Evolutionary conservation across 1,284 basidiomycete species (phyloP).

Genomic region (Phellinidium pouzarii): DNA sequence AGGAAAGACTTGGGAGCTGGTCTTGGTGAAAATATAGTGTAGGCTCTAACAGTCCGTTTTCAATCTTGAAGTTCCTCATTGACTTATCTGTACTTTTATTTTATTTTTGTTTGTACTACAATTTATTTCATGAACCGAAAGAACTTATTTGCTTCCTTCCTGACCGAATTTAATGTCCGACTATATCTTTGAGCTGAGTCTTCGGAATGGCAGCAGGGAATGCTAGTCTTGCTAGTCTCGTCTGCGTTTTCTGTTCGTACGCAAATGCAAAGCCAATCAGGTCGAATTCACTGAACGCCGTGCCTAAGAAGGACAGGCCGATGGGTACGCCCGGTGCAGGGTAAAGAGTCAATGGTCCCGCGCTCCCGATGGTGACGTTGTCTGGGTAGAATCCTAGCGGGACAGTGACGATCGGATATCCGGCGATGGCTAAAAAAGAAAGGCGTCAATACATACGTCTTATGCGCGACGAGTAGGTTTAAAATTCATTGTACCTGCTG

Average conservation of each 20-base stretch:
- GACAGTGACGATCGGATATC: constrained; percentile 52
- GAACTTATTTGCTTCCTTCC: neutral
- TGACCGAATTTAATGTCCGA: constrained; percentile 22
- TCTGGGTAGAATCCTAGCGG: constrained; percentile 25
- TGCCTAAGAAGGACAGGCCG: constrained; percentile 57
- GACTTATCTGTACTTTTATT: too few relatives aligned
- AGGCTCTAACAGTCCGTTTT: too few relatives aligned
- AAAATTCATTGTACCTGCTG: constrained; percentile 29
- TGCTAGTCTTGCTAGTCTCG: constrained; percentile 43
- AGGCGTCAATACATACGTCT: neutral
- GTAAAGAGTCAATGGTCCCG: constrained; percentile 40
- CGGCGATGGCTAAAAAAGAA: constrained; percentile 39
- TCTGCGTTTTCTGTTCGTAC: constrained; percentile 59
- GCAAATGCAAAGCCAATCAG: constrained; percentile 56
- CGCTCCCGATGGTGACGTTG: constrained; percentile 31
- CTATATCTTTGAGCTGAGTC: constrained; percentile 51
- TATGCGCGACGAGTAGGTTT: neutral
- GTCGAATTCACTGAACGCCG: constrained; percentile 55
- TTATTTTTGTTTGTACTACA: too few relatives aligned
- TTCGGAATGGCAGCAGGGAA: constrained; percentile 51
- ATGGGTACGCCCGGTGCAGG: constrained; percentile 56
- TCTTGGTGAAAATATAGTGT: constrained; percentile 15
- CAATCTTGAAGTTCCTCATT: too few relatives aligned
- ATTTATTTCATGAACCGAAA: neutral
- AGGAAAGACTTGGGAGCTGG: constrained; percentile 17